Evolutionary conservation across 768 basidiomycete species (phyloP), one percentile per base, ranked within the genome.

Genomic region (Lactarius sp.): DNA sequence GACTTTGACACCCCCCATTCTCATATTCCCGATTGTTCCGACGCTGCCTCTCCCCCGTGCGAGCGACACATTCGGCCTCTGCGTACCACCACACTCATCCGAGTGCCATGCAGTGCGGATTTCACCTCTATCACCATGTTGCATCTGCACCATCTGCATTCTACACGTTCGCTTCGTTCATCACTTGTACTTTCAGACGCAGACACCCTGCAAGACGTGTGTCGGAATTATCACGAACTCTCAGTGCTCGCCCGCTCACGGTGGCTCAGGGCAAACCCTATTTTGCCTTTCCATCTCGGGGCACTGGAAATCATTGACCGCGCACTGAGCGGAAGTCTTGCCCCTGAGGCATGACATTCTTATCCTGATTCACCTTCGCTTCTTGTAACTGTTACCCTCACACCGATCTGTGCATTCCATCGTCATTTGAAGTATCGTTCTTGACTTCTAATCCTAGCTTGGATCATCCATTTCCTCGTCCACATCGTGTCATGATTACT

Each of bases 281-380:
- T 77, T 44, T 72, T 93, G 56, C 91, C 90, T 13, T 83, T 87
- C 70, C 90, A 93, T 70, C 77, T 92, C 41, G 85, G 84, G 36
- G 88, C 88, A 16, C 78, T 90, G 31, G 84, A 89, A 61, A 78
- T 78, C 20, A 88, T 90, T 83, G 73, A 74, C 18, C 70, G 71
- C 36, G 76, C 77, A 4, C 70, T 80, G n/a, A 69, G 68, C 46
- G 74, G 74, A 47, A 73, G 73, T 56, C 64, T 69, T 14, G 56
- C 55, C 9, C 69, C 71, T 34, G 75, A 62, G 69, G 34, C 33
- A 16, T 70, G 51, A 66, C 31, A 42, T 27, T 42, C 34, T 37
- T 39, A 12, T 5, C 9, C 33, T 7, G 36, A 50, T 55, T 52
- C 34, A 8, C 18, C 22, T 59, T 42, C 27, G 12, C 61, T 54